A percentile compares a stretch with the other conserved stretches of the same genome.
These are phyloP conservation scores for Candida albicans DNA, from an alignment of 1,139 yeast genomes.

Conservation along the genomic window DNA sequence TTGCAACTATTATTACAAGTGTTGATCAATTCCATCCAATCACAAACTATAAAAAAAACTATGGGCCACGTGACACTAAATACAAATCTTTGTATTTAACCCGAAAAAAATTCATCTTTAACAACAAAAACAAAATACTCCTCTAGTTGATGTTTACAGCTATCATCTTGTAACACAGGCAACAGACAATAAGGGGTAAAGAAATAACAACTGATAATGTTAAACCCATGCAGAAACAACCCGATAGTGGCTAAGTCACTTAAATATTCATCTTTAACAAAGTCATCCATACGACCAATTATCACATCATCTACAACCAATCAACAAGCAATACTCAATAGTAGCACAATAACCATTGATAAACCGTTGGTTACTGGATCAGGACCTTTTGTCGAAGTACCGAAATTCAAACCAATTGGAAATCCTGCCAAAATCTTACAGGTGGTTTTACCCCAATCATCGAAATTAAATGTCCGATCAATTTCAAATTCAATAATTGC, in stretches of 20 bases:
- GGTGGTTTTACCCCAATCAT: constrained; percentile 36
- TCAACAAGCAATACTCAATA: background rate
- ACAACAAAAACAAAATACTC: no score
- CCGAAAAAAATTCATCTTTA: no score
- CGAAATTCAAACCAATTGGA: constrained; percentile 36
- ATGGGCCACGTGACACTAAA: background rate
- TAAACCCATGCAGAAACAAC: no score
- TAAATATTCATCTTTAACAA: no score
- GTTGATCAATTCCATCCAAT: background rate
- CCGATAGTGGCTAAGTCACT: no score
- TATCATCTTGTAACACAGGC: no score
- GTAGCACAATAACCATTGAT: constrained; percentile 7
- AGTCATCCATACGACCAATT: background rate
- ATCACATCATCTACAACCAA: background rate
- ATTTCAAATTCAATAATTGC: constrained; percentile 25
- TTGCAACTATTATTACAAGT: background rate
- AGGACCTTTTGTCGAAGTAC: constrained; percentile 44
- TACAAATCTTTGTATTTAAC: no score
- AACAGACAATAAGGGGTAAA: no score
- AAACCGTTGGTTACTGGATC: constrained; percentile 26
- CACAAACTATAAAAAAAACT: background rate
- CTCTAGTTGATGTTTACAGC: no score
- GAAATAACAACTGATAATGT: no score
- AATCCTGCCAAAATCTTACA: constrained; percentile 31
- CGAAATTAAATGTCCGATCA: constrained; percentile 29